Evolutionary conservation across 164 flowering plant genomes (phyloP).

Genomic region (Macadamia tetraphylla): DNA sequence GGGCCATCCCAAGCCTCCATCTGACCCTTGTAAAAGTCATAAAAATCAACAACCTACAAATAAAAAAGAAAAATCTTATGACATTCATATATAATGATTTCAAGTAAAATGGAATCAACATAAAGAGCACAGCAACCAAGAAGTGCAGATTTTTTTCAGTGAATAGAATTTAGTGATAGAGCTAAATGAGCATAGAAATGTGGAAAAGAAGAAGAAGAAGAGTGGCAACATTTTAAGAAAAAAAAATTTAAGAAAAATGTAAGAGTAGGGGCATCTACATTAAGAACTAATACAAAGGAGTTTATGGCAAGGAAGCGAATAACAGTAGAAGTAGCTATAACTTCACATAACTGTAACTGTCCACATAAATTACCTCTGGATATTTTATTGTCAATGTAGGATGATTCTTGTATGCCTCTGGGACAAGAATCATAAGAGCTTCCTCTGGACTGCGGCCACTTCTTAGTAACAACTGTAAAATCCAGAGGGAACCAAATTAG

Average conservation of each 20-base stretch:
- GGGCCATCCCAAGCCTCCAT: slow-evolving; percentile 99
- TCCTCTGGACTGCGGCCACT: slow-evolving; percentile 95
- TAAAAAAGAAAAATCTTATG: neutral
- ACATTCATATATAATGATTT: neutral
- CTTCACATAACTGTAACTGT: neutral
- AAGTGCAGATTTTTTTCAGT: neutral
- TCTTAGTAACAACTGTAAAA: slow-evolving; percentile 69
- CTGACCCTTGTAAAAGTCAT: slow-evolving; percentile 97
- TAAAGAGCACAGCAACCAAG: neutral
- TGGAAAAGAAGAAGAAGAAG: neutral
- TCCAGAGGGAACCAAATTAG: slow-evolving; percentile 2
- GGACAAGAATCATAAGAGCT: slow-evolving; percentile 97
- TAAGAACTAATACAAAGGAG: too few relatives aligned
- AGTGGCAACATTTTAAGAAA: neutral
- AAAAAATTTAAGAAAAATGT: neutral
- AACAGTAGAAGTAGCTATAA: neutral
- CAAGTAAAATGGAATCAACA: neutral
- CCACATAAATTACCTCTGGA: slow-evolving; percentile 71
- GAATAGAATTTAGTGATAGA: neutral
- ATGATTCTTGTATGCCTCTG: slow-evolving; percentile 98
- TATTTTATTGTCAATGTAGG: slow-evolving; percentile 87
- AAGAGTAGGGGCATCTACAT: neutral
- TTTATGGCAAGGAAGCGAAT: neutral
- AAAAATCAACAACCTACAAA: slow-evolving; percentile 78
- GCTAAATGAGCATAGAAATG: neutral